Percentiles rank a stretch among this genome's conserved stretches.
These are phyloP conservation scores for Myrmaecium sp. DNA, from an alignment of 2,329 filamentous ascomycete species.

Conservation along the genomic window DNA sequence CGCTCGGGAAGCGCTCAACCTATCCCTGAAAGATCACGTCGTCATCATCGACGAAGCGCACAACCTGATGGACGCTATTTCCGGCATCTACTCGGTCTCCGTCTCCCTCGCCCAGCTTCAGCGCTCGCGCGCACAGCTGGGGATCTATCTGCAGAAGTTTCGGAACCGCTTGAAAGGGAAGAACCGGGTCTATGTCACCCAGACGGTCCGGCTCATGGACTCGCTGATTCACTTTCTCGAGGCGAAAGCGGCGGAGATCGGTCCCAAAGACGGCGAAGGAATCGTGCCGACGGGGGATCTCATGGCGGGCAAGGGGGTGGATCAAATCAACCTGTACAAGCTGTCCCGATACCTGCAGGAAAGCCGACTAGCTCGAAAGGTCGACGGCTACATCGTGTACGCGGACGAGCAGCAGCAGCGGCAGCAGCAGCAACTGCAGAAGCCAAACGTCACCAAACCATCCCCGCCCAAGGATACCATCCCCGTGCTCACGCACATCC, in stretches of 20 bases:
- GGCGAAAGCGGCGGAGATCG: conserved; percentile 23
- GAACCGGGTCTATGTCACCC: conserved; percentile 80
- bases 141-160: conserved; percentile 71
- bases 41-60: conserved; percentile 97
- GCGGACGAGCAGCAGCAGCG: conserved; percentile 33
- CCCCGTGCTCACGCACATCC: conserved; percentile 45
- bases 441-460: too few relatives aligned
- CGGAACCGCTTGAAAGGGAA: conserved; percentile 77
- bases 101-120: conserved; percentile 58
- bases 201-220: conserved; percentile 68
- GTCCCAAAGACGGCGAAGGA: conserved; percentile 38
- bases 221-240: conserved; percentile 57
- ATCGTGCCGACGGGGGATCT: conserved; percentile 55
- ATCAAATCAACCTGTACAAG: conserved; percentile 90
- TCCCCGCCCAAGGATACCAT: conserved; percentile 17
- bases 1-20: conserved; percentile 70
- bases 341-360: conserved; percentile 75
- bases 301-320: conserved; percentile 68
- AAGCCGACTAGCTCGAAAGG: conserved; percentile 84
- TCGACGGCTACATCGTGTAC: conserved; percentile 69
- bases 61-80: conserved; percentile 90
- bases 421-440: conserved; percentile 2
- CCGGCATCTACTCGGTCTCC: conserved; percentile 67
- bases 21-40: conserved; percentile 73
- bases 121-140: conserved; percentile 57